These are phyloP conservation scores for Aspergillus sclerotialis DNA, from an alignment of 2,329 filamentous ascomycete species.

Conservation along the genomic window DNA sequence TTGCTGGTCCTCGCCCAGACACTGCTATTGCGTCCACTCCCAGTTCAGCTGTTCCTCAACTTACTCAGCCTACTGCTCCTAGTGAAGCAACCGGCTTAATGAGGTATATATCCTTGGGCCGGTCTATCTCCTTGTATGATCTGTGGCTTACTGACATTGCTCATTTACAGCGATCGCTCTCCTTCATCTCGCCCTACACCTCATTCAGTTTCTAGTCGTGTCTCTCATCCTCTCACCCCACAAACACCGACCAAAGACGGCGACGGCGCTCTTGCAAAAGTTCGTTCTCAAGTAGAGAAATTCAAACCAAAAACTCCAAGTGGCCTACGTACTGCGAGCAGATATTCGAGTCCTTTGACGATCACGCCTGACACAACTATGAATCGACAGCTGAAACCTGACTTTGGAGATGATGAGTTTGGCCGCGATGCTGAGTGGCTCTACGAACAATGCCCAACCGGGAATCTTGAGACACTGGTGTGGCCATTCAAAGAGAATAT, in stretches of 20 bases:
- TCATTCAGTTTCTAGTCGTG: slow-evolving; percentile 4
- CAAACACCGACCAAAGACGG: slow-evolving; percentile 16
- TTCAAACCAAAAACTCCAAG: slow-evolving; percentile 39
- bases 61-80: too few species aligned
- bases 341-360: slow-evolving; percentile 18
- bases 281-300: slow-evolving; percentile 30
- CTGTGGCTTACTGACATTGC: too few species aligned
- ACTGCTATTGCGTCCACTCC: too few species aligned
- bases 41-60: too few species aligned
- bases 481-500: slow-evolving; percentile 15
- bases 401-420: slow-evolving; percentile 18
- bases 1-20: too few species aligned
- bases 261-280: slow-evolving; percentile 26
- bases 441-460: slow-evolving; percentile 17
- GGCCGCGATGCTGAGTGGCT: slow-evolving; percentile 21
- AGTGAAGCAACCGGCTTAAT: too few species aligned
- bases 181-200: too few species aligned
- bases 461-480: slow-evolving; percentile 14
- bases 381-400: slow-evolving; percentile 4
- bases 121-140: too few species aligned
- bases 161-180: too few species aligned
- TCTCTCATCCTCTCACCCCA: slow-evolving; percentile 7
- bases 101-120: too few species aligned
- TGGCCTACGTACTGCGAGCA: slow-evolving; percentile 31
- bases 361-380: slow-evolving; percentile 8